phyloP scores from a whole-genome alignment of 2,329 filamentous ascomycete species.

The Elsinoe batatas region DNA sequence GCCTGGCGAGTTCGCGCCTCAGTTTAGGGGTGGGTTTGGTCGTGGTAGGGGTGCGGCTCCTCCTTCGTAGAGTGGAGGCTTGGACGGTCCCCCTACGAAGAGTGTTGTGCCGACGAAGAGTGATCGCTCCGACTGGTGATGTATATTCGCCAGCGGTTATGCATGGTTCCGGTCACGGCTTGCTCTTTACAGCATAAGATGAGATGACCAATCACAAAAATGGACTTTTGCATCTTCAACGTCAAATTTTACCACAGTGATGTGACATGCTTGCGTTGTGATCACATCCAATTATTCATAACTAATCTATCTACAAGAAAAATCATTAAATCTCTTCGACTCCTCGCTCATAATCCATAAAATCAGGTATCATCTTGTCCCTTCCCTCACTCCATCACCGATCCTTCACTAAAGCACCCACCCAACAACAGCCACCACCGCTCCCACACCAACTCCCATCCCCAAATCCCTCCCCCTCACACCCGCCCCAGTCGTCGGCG shows the following conservation, averaged over 20 bases:
- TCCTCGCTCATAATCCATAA: slow-evolving; percentile 4
- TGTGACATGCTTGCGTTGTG: not conserved
- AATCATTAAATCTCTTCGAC: not conserved
- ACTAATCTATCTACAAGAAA: not conserved
- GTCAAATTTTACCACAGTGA: not conserved
- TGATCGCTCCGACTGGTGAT: not conserved
- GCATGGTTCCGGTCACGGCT: not conserved
- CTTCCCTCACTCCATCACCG: not conserved
- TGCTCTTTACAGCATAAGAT: not conserved
- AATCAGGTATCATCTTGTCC: slow-evolving; percentile 1
- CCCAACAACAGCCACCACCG: not conserved
- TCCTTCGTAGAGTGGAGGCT: slow-evolving; percentile 17
- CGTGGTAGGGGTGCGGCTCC: slow-evolving; percentile 72
- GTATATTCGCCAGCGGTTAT: not conserved
- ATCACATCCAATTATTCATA: not conserved
- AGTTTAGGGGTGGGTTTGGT: slow-evolving; percentile 53
- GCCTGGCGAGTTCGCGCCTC: slow-evolving; percentile 82
- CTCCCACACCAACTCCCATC: not conserved
- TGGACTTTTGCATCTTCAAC: slow-evolving; percentile 7
- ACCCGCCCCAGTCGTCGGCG: slow-evolving; percentile 13
- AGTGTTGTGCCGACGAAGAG: not conserved
- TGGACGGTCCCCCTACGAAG: too few species aligned
- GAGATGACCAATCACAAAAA: not conserved
- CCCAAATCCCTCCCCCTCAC: not conserved
- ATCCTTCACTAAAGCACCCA: not conserved